A percentile compares a stretch with the other conserved stretches of the same genome.
Evolutionary conservation across 805 yeast genomes (phyloP).

Genomic region (Lipomyces yamanashiensis): DNA sequence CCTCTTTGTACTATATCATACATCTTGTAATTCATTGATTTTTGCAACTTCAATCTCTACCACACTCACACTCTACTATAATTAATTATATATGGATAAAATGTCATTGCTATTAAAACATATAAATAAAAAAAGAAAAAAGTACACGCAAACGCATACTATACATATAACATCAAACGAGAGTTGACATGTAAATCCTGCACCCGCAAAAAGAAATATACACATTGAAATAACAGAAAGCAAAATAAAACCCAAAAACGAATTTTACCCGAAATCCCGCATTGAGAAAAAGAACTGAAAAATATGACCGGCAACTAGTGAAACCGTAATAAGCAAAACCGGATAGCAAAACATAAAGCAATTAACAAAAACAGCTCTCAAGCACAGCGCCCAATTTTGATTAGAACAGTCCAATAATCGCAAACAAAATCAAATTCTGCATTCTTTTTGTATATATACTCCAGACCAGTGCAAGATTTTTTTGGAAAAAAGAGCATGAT

Average conservation of each 20-base stretch:
- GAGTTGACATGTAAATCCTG: background rate
- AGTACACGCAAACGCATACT: background rate
- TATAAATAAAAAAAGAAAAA: background rate
- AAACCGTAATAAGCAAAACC: background rate
- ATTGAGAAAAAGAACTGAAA: background rate
- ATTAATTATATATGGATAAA: background rate
- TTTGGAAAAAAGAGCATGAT: background rate
- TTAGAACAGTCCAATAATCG: constrained; percentile 1
- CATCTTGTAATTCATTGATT: background rate
- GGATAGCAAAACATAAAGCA: background rate
- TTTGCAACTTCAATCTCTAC: background rate
- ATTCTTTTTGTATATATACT: background rate
- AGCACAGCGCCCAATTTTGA: background rate
- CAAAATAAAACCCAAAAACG: constrained; percentile 15
- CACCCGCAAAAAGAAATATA: constrained; percentile 4
- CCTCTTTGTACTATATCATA: background rate
- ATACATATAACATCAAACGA: background rate
- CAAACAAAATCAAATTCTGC: background rate
- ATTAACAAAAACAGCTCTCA: background rate
- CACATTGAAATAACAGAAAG: constrained; percentile 8
- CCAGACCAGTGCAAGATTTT: background rate
- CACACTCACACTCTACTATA: background rate
- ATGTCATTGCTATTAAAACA: constrained; percentile 10
- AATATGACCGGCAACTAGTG: background rate
- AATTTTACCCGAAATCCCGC: constrained; percentile 10